These are phyloP conservation scores for Tricholoma saponaceum DNA, from an alignment of 768 basidiomycete species.

Conservation along the genomic window DNA sequence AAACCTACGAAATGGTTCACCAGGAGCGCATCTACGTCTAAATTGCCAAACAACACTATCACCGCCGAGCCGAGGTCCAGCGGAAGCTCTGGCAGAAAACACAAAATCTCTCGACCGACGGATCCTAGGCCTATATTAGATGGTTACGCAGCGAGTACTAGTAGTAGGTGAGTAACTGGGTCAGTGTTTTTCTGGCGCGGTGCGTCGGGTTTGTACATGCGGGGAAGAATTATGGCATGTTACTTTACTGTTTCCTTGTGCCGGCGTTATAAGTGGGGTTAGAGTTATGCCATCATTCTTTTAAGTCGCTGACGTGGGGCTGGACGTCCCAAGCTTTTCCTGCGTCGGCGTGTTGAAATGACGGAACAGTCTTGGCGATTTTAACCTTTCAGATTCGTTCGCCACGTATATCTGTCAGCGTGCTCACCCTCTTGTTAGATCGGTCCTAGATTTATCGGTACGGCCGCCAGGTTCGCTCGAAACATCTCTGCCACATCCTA, in stretches of 20 bases:
- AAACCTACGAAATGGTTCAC: conserved; percentile 73
- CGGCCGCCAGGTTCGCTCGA: conserved; percentile 42
- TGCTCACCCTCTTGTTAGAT: conserved; percentile 36
- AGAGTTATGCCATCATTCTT: not conserved
- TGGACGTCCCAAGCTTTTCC: not conserved
- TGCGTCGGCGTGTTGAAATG: not conserved
- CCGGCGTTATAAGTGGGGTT: not conserved
- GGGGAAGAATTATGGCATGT: not conserved
- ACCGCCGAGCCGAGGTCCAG: conserved; percentile 41
- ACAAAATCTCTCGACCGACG: conserved; percentile 81
- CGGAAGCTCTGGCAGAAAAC: conserved; percentile 45
- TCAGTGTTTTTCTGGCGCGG: conserved; percentile 1
- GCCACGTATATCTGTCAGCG: not conserved
- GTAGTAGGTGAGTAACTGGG: conserved; percentile 46
- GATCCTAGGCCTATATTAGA: conserved; percentile 78
- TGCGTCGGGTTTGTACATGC: not conserved
- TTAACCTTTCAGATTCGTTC: not conserved
- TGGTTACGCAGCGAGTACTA: conserved; percentile 40
- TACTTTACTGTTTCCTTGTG: not conserved
- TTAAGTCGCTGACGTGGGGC: not conserved
- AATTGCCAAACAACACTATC: conserved; percentile 25
- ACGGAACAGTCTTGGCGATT: not conserved
- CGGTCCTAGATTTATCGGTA: conserved; percentile 60
- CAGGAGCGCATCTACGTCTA: conserved; percentile 53
- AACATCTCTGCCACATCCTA: conserved; percentile 30